Evolutionary conservation across 2,329 filamentous ascomycete genomes (phyloP).

Genomic region (Trichoderma sp.): DNA sequence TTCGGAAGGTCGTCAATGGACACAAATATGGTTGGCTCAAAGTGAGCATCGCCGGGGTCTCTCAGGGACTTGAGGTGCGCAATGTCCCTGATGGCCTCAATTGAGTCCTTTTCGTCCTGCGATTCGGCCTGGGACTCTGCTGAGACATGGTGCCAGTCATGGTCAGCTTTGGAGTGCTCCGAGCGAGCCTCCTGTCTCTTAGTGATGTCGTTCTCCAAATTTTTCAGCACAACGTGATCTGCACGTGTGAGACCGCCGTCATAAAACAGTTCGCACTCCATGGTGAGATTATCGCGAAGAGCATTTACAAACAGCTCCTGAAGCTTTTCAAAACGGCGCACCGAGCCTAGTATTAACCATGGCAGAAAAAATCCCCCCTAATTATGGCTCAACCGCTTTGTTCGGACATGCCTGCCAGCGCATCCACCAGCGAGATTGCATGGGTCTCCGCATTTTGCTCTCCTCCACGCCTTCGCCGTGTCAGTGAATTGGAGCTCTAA

Average conservation of each 20-base stretch:
- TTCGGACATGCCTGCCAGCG: slow-evolving; percentile 17
- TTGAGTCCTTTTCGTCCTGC: neutral
- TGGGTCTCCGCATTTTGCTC: slow-evolving; percentile 19
- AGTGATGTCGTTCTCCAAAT: slow-evolving; percentile 43
- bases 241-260: slow-evolving; percentile 45
- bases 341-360: neutral
- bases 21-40: slow-evolving; percentile 51
- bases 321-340: neutral
- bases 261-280: slow-evolving; percentile 38
- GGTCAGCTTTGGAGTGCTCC: neutral
- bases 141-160: slow-evolving; percentile 13
- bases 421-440: slow-evolving; percentile 23
- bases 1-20: slow-evolving; percentile 44
- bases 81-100: slow-evolving; percentile 30
- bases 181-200: neutral
- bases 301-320: neutral
- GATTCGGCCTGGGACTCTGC: neutral
- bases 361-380: slow-evolving; percentile 8
- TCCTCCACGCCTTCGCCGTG: slow-evolving; percentile 2
- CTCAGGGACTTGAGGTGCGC: slow-evolving; percentile 45
- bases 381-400: slow-evolving; percentile 15
- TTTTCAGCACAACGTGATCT: slow-evolving; percentile 45
- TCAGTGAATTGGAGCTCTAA: slow-evolving; percentile 3
- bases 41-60: slow-evolving; percentile 43
- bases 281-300: slow-evolving; percentile 19